Evolutionary conservation across 108 stramenopile genomes (phyloP), one percentile per base, ranked within the genome.

Genomic region (Cylindrotheca fusiformis): DNA sequence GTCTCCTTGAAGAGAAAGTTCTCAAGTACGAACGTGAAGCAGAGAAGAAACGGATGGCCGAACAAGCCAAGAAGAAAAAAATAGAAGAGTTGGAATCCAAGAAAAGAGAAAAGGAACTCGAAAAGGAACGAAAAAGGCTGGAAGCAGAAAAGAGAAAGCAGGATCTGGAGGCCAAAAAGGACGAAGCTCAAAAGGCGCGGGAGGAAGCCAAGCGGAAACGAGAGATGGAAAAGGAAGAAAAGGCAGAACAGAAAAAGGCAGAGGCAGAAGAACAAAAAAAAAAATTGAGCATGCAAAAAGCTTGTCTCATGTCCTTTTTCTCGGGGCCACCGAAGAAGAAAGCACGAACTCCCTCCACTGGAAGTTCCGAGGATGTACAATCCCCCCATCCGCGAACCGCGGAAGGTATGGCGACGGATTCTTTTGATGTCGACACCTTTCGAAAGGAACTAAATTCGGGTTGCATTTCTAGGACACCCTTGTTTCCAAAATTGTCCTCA

Each of bases 11-110:
- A 68, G 85, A 91, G 33, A 88, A 88, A 48, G 86, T 91, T 2
- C 73, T 88, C 22, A 88, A 88, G 46, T 88, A 73, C 51, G 87
- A 86, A 60, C 83, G 90, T 1, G 87, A 88, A 50, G 85, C 84
- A 55, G 90, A 88, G 54, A 88, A 75, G 60, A 48, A 59, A 22
- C 74, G 87, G 2, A 58, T 88, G 53, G 62, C 74, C 22, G 59
- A 62, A 2, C 68, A 88, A 24, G 81, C 74, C 21, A 81, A 57
- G 68, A 57, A 45, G 52, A 62, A 55, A 29, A 84, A 80, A 55
- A 74, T 74, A 48, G 54, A 58, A 24, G 66, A 64, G 33, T 60
- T 74, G 55, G 80, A 71, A 47, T 75, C 71, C 29, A 79, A 79
- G 54, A 66, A 67, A 8, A 65, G 56, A 33, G 71, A 82, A 30